Evolutionary conservation across 768 basidiomycete species (phyloP).

Genomic region (Pulveroboletus sp.): DNA sequence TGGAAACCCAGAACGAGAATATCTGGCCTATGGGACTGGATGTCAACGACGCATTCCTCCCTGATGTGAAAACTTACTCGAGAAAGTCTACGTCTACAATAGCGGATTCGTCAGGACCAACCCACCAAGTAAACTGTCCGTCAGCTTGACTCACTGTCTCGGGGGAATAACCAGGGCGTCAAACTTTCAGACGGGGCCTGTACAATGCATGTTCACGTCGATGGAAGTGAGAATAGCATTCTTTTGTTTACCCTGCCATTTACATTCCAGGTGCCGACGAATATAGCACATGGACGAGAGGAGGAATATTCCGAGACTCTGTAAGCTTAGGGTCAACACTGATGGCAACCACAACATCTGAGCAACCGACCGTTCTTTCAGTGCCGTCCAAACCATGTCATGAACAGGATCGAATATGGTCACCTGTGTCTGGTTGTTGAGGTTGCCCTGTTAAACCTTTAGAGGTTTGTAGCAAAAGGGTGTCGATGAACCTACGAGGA

Average conservation of each 20-base stretch:
- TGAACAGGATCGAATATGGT: slow-evolving; percentile 93
- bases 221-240: not conserved
- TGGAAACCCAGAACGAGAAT: slow-evolving; percentile 91
- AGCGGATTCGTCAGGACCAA: slow-evolving; percentile 1
- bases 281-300: slow-evolving; percentile 64
- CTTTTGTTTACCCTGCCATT: slow-evolving; percentile 68
- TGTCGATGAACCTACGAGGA: slow-evolving; percentile 57
- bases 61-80: slow-evolving; percentile 9
- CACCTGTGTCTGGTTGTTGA: slow-evolving; percentile 82
- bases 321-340: not conserved
- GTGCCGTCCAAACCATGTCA: slow-evolving; percentile 70
- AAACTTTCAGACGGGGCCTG: slow-evolving; percentile 79
- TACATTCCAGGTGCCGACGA: slow-evolving; percentile 93
- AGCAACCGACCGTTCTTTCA: slow-evolving; percentile 58
- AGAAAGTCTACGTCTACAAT: slow-evolving; percentile 12
- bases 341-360: not conserved
- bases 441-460: slow-evolving; percentile 69
- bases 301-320: slow-evolving; percentile 85
- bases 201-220: slow-evolving; percentile 7
- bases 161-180: slow-evolving; percentile 86
- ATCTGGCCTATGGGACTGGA: slow-evolving; percentile 57
- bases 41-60: slow-evolving; percentile 23
- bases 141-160: slow-evolving; percentile 50
- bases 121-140: not conserved
- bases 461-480: not conserved